These are phyloP conservation scores for Hygrophorus pudorinus DNA, from an alignment of 768 basidiomycete genomes.

Conservation along the genomic window DNA sequence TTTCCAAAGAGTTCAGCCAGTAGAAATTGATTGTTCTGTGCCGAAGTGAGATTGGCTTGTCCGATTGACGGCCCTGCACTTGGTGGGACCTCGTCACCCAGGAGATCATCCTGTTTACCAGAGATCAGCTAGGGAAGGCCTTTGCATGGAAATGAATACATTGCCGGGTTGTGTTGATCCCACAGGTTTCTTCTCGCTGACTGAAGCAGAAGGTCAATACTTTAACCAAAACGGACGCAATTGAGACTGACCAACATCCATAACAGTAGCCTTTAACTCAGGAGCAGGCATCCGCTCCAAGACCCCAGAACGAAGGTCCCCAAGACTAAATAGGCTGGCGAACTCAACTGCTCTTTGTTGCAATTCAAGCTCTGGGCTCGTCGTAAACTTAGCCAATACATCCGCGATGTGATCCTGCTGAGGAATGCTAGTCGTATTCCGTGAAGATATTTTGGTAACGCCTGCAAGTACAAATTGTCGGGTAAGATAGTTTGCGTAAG, in stretches of 20 bases:
- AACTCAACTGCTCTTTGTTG: slow-evolving; percentile 97
- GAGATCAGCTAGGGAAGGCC: background rate
- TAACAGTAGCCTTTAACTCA: slow-evolving; percentile 93
- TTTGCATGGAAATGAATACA: slow-evolving; percentile 22
- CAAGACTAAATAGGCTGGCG: slow-evolving; percentile 70
- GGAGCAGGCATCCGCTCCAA: slow-evolving; percentile 99
- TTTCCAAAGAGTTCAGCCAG: slow-evolving; percentile 88
- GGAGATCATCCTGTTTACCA: slow-evolving; percentile 51
- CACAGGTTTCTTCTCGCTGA: slow-evolving; percentile 94
- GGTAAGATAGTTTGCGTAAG: slow-evolving; percentile 84
- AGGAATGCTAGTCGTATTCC: slow-evolving; percentile 50
- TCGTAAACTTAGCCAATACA: slow-evolving; percentile 71
- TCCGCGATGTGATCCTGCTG: slow-evolving; percentile 77
- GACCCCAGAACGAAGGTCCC: slow-evolving; percentile 73
- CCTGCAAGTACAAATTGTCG: slow-evolving; percentile 90
- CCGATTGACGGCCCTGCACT: slow-evolving; percentile 26
- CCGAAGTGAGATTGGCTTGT: slow-evolving; percentile 31
- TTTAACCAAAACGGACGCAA: background rate
- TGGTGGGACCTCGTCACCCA: slow-evolving; percentile 63
- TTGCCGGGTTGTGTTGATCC: slow-evolving; percentile 80
- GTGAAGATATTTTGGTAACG: slow-evolving; percentile 82
- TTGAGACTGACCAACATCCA: slow-evolving; percentile 66
- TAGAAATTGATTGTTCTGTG: slow-evolving; percentile 71
- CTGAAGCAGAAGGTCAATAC: slow-evolving; percentile 30
- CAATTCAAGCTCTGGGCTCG: slow-evolving; percentile 86